phyloP scores from a whole-genome alignment of 208 protist genomes.

The Wallacemonas collosoma region DNA sequence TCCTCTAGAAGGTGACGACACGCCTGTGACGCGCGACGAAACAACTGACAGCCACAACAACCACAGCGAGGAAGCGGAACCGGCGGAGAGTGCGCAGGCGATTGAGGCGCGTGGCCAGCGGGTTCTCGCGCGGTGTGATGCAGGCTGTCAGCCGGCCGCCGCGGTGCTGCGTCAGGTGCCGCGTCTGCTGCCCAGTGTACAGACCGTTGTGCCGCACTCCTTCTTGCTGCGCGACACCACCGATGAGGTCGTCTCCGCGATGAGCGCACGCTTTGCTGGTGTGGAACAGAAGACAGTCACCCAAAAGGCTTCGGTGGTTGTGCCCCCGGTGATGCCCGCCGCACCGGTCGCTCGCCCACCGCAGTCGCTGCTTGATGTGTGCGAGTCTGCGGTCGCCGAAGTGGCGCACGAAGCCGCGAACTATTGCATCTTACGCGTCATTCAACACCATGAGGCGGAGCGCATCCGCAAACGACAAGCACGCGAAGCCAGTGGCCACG shows the following conservation, averaged over 20 bases:
- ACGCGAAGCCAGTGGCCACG: too few species aligned
- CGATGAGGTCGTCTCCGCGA: constrained; percentile 61
- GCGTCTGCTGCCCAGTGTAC: constrained; percentile 28
- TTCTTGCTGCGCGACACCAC: constrained; percentile 73
- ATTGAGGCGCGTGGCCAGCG: too few species aligned
- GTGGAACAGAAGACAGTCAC: constrained; percentile 24
- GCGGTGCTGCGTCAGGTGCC: constrained; percentile 26
- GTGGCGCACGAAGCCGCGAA: constrained; percentile 34
- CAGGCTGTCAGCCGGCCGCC: constrained; percentile 35
- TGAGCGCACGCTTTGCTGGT: constrained; percentile 52
- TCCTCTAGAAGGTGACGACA: constrained; percentile 31
- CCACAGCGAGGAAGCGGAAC: not conserved
- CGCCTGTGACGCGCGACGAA: not conserved
- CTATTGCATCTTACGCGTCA: constrained; percentile 26
- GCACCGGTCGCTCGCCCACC: not conserved
- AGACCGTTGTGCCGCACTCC: constrained; percentile 59
- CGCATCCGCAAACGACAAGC: too few species aligned
- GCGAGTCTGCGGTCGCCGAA: constrained; percentile 38
- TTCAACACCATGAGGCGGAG: constrained; percentile 7
- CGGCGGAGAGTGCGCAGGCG: too few species aligned
- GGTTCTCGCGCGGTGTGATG: constrained; percentile 31
- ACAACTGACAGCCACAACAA: not conserved
- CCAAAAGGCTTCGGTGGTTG: constrained; percentile 14
- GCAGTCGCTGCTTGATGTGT: constrained; percentile 27
- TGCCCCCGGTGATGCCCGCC: constrained; percentile 22